Evolutionary conservation across 306 rosid species (phyloP), one percentile per base, ranked within the genome.

Genomic region (Castanea mollissima): DNA sequence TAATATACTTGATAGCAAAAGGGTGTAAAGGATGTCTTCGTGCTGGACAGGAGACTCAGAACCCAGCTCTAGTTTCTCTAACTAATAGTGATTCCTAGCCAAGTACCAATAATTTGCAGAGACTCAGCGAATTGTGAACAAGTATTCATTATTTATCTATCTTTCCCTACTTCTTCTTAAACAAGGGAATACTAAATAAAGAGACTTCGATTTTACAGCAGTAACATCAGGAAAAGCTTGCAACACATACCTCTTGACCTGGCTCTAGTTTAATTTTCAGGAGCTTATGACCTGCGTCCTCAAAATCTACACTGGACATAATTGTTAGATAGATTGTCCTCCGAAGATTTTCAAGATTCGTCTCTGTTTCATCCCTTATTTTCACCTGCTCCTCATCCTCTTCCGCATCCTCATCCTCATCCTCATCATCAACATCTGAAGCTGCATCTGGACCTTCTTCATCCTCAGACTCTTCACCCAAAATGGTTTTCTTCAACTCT

Each of bases 221-320:
- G 49, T 1, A 41, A 6, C 49, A 41, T 41, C 8, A 41, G 74
- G n/a, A 76, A 83, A 29, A 68, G 34, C 49, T 58, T 54, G 68
- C 11, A 71, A 64, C 59, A 77, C 94, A 80, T 83, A 91, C 95
- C 93, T 94, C 99, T 83, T 92, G 99, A 63, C 99, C 99, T 12
- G 99, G 91, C 93, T 95, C 99, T 5, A 95, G 91, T 88, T 91
- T 93, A 79, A 95, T 95, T 86, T 95, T 91, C 59, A 93, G 88
- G 76, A 95, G 99, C 83, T 93, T 93, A 79, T 95, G 99, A 77
- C 99, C 94, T 4, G 98, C 99, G 84, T 95, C 99, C 92, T 93
- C 99, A 82, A 95, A 95, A 85, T 95, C 97, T 57, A 90, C 97
- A 88, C 96, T 91, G 69, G 98, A 93, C 99, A 95, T 95, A 55